Conservation (phyloP, 225 moss, liverwort and hornwort genomes). For the Lunularia cruciata region DNA sequence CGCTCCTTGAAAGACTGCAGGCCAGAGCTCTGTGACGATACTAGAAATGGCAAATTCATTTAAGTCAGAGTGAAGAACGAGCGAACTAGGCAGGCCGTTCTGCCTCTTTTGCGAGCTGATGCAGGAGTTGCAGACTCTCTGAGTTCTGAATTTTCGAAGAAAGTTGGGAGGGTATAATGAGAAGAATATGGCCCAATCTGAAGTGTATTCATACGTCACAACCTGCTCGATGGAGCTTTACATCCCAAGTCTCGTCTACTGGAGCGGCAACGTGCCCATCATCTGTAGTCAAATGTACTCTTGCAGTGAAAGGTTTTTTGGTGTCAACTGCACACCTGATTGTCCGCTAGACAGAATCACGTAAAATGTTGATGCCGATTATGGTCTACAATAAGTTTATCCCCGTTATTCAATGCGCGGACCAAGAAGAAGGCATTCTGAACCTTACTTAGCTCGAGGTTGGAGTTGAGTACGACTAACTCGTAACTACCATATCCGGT, state of each 20-base stretch:
- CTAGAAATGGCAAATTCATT: slow-evolving; percentile 57
- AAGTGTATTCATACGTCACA: slow-evolving; percentile 47
- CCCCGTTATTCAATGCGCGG: slow-evolving; percentile 28
- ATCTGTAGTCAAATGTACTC: slow-evolving; percentile 50
- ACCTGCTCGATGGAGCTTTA: slow-evolving; percentile 71
- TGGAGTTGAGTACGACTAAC: slow-evolving; percentile 71
- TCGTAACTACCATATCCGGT: slow-evolving; percentile 71
- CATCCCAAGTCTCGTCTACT: slow-evolving; percentile 51
- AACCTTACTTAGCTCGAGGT: slow-evolving; percentile 61
- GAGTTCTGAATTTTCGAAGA: slow-evolving; percentile 43
- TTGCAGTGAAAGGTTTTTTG: slow-evolving; percentile 55
- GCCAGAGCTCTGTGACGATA: slow-evolving; percentile 64
- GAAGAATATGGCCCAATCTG: slow-evolving; percentile 70
- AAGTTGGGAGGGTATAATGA: slow-evolving; percentile 60
- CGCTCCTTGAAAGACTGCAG: slow-evolving; percentile 33
- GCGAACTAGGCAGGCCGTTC: slow-evolving; percentile 37
- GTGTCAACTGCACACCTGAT: slow-evolving; percentile 49
- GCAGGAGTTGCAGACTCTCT: slow-evolving; percentile 49
- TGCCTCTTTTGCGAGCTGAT: slow-evolving; percentile 46
- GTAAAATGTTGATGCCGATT: slow-evolving; percentile 66
- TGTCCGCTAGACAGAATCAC: slow-evolving; percentile 52
- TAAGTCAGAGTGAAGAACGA: slow-evolving; percentile 40
- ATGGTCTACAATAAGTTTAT: slow-evolving; percentile 72
- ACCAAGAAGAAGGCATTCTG: slow-evolving; percentile 34
- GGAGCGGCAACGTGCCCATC: slow-evolving; percentile 49